Evolutionary conservation across 2,329 filamentous ascomycete species (phyloP).

Genomic region (Diplodia scrobiculata): DNA sequence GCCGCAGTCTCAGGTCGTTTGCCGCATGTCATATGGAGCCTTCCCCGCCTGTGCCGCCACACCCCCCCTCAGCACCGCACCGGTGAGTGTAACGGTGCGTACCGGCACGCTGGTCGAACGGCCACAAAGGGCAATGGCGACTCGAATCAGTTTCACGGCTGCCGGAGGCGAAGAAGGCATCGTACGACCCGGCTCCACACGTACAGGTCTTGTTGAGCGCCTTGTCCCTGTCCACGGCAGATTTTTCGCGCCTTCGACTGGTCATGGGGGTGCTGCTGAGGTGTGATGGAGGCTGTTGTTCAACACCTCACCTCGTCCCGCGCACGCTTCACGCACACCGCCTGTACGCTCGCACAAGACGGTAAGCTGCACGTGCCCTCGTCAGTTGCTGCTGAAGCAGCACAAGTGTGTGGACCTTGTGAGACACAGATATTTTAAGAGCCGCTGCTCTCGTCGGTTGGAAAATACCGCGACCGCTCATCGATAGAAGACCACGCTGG

Average conservation of each 20-base stretch:
- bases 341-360: slow-evolving; percentile 16
- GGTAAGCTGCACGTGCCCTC: slow-evolving; percentile 24
- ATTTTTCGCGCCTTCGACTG: slow-evolving; percentile 6
- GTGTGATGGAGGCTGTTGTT: slow-evolving; percentile 25
- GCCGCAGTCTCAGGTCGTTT: slow-evolving; percentile 17
- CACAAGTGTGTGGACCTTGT: slow-evolving; percentile 16
- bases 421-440: slow-evolving; percentile 19
- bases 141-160: slow-evolving; percentile 26
- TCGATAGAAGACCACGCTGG: not conserved
- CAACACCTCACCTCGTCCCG: slow-evolving; percentile 18
- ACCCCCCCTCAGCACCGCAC: slow-evolving; percentile 4
- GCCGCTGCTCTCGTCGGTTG: slow-evolving; percentile 8
- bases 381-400: slow-evolving; percentile 17
- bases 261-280: slow-evolving; percentile 1
- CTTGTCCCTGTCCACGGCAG: slow-evolving; percentile 19
- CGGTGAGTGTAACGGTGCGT: slow-evolving; percentile 22
- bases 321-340: slow-evolving; percentile 24
- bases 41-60: slow-evolving; percentile 14
- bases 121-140: slow-evolving; percentile 9
- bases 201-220: slow-evolving; percentile 18
- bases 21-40: slow-evolving; percentile 23
- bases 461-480: slow-evolving; percentile 10
- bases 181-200: slow-evolving; percentile 26
- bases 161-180: slow-evolving; percentile 14
- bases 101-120: slow-evolving; percentile 6